These are phyloP conservation scores for Amanita rubescens DNA, from an alignment of 768 basidiomycete genomes.

Conservation along the genomic window DNA sequence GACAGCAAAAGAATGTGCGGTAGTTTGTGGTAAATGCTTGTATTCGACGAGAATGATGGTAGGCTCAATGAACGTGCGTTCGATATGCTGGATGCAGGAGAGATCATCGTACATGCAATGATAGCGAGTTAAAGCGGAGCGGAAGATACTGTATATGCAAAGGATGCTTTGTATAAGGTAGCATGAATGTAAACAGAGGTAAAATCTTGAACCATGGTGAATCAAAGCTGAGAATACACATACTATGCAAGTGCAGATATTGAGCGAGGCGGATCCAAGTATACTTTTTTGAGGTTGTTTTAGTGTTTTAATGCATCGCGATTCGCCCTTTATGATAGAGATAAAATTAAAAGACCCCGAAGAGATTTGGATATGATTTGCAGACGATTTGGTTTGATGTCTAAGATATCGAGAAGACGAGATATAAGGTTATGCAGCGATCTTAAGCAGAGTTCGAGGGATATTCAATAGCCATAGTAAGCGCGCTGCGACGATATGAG, in stretches of 20 bases:
- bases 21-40: not conserved
- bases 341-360: slow-evolving; percentile 1
- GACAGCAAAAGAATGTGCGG: not conserved
- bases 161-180: slow-evolving; percentile 7
- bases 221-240: slow-evolving; percentile 1
- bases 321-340: not conserved
- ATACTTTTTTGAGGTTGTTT: not conserved
- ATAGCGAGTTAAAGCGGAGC: not conserved
- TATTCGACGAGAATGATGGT: not conserved
- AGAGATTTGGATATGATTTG: slow-evolving; percentile 7
- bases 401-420: not conserved
- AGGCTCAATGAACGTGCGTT: not conserved
- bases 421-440: not conserved
- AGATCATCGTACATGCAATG: slow-evolving; percentile 7
- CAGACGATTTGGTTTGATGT: slow-evolving; percentile 7
- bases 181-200: slow-evolving; percentile 4
- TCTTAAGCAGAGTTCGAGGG: not conserved
- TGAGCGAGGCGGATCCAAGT: not conserved
- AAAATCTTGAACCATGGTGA: not conserved
- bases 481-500: slow-evolving; percentile 26
- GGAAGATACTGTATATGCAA: slow-evolving; percentile 9
- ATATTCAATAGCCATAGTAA: slow-evolving; percentile 36
- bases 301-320: not conserved
- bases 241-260: slow-evolving; percentile 6
- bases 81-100: slow-evolving; percentile 1